phyloP scores from a whole-genome alignment of 345 rosid species.

The Citropsis articulata region DNA sequence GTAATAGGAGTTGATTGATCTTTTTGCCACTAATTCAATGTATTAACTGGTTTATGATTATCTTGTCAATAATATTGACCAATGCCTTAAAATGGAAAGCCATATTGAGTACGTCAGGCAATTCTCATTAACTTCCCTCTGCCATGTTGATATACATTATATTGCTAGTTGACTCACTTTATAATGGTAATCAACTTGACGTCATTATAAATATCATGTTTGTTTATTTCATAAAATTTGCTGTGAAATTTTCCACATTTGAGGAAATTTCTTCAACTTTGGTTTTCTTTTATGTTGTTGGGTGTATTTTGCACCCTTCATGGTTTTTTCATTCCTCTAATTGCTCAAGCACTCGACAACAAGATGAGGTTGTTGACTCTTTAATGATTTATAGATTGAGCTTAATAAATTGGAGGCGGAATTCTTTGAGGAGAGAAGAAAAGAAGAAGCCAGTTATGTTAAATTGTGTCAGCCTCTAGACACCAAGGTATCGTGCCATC shows the following conservation, averaged over 20 bases:
- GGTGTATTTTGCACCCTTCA: background rate
- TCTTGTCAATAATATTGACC: background rate
- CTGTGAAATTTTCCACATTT: background rate
- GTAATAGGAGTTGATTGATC: no score
- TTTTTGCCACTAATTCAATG: no score
- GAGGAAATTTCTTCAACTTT: no score
- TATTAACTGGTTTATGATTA: background rate
- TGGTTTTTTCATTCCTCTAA: background rate
- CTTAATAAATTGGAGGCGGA: conserved; percentile 78
- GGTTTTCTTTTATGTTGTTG: background rate
- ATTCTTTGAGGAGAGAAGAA: conserved; percentile 86
- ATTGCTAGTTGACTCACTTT: background rate
- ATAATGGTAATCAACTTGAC: no score
- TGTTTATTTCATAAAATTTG: no score
- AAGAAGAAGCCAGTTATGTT: conserved; percentile 80
- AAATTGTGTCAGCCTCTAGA: conserved; percentile 78
- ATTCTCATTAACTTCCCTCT: no score
- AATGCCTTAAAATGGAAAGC: background rate
- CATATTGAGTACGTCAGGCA: background rate
- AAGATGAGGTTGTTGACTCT: background rate
- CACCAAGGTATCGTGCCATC: conserved; percentile 45
- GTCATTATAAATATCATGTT: no score
- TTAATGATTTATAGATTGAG: conserved; percentile 47
- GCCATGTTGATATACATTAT: background rate
- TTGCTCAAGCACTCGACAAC: background rate